phyloP scores from a whole-genome alignment of 495 filamentous ascomycete species.

The Aeminium ludgeri region DNA sequence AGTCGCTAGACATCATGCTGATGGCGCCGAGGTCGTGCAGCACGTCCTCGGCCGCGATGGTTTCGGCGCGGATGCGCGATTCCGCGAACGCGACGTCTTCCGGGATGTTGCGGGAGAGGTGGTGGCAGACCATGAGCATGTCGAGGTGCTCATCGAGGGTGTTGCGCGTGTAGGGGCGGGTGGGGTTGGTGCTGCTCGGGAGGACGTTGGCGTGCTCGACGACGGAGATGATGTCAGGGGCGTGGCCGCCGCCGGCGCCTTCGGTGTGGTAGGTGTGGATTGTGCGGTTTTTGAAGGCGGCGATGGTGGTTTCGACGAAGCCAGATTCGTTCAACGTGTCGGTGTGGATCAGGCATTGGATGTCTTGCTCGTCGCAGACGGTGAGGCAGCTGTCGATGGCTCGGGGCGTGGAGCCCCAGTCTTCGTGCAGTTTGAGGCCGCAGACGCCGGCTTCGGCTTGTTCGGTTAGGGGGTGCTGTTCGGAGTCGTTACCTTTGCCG shows the following conservation, averaged over 20 bases:
- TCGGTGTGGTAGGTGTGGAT: constrained; percentile 99
- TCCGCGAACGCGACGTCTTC: constrained; percentile 96
- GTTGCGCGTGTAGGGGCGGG: constrained; percentile 79
- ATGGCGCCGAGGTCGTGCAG: constrained; percentile 93
- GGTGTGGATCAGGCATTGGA: constrained; percentile 94
- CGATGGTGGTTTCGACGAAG: constrained; percentile 85
- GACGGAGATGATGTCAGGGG: constrained; percentile 90
- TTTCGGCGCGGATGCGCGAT: constrained; percentile 85
- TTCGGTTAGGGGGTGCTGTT: constrained; percentile 52
- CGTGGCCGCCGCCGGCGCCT: constrained; percentile 89
- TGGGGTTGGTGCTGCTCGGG: constrained; percentile 85
- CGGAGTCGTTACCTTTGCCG: constrained; percentile 86
- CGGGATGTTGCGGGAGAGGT: constrained; percentile 76
- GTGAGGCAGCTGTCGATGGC: constrained; percentile 81
- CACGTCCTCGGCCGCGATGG: constrained; percentile 94
- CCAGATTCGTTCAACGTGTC: constrained; percentile 96
- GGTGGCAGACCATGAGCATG: constrained; percentile 99
- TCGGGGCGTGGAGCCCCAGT: constrained; percentile 87
- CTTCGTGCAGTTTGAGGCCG: constrained; percentile 91
- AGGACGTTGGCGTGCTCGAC: constrained; percentile 88
- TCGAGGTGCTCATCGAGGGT: constrained; percentile 95
- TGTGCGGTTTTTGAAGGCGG: constrained; percentile 71
- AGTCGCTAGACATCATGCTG: constrained; percentile 95
- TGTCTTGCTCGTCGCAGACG: constrained; percentile 79
- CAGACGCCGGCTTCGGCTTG: constrained; percentile 73